Conservation (phyloP, 2,329 filamentous ascomycete species). For the Talaromyces sp. region DNA sequence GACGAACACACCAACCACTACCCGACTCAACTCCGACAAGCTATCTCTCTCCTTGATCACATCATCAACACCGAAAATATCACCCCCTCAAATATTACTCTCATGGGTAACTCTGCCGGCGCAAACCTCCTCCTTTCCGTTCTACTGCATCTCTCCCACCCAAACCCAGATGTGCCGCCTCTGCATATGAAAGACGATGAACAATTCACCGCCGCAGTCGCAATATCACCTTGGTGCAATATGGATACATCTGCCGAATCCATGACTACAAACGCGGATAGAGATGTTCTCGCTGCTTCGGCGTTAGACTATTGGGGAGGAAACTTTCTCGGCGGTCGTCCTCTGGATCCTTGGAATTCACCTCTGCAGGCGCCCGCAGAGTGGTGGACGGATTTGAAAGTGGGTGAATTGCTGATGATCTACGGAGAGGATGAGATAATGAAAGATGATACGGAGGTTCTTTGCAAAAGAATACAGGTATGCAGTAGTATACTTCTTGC, state of each 20-base stretch:
- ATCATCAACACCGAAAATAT: constrained; percentile 8
- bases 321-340: constrained; percentile 6
- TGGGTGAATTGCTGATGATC: constrained; percentile 5
- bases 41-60: constrained; percentile 7
- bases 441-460: constrained; percentile 7
- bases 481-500: neutral
- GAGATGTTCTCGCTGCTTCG: constrained; percentile 3
- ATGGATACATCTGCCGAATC: constrained; percentile 9
- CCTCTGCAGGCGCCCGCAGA: constrained; percentile 8
- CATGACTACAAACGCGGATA: constrained; percentile 5
- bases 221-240: constrained; percentile 13
- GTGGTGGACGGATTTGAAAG: constrained; percentile 15
- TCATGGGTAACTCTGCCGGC: constrained; percentile 14
- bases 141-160: constrained; percentile 12
- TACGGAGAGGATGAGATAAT: constrained; percentile 15
- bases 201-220: neutral
- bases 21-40: constrained; percentile 15
- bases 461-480: constrained; percentile 9
- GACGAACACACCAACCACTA: constrained; percentile 7
- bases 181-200: constrained; percentile 1
- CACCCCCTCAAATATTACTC: constrained; percentile 8
- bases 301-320: constrained; percentile 12
- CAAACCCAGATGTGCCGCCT: neutral
- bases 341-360: constrained; percentile 10
- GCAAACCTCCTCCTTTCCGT: constrained; percentile 8